Conservation (phyloP, 345 rosid genomes). For the Moricandia moricandioides region DNA sequence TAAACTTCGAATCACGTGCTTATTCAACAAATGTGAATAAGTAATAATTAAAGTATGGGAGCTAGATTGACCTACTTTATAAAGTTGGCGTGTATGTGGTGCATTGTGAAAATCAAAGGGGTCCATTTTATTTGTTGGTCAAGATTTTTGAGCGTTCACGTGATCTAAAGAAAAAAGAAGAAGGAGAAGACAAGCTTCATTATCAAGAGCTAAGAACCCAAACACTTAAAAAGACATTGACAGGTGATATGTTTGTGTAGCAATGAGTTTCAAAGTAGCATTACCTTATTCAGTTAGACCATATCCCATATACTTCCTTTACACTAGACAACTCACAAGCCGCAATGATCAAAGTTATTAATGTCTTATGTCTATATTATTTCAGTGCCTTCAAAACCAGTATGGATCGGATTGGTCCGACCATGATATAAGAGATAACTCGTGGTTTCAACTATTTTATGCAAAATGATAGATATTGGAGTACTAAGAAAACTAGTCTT, state of each 20-base stretch:
- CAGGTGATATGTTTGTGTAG: conserved; percentile 22
- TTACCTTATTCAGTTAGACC: conserved; percentile 11
- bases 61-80: conserved; percentile 14
- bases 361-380: no score
- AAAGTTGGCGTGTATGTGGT: not conserved
- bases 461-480: no score
- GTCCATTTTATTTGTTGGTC: conserved; percentile 28
- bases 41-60: conserved; percentile 10
- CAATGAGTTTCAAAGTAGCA: conserved; percentile 30
- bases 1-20: conserved; percentile 12
- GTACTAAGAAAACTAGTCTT: no score
- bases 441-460: no score
- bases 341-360: no score
- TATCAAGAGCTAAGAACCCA: conserved; percentile 27
- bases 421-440: no score
- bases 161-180: not conserved
- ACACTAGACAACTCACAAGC: no score
- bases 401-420: no score
- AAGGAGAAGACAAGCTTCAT: conserved; percentile 25
- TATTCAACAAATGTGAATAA: conserved; percentile 20
- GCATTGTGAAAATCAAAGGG: conserved; percentile 11
- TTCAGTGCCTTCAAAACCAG: no score
- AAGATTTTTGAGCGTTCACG: conserved; percentile 25
- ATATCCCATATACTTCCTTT: no score
- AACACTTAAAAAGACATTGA: conserved; percentile 27